A percentile compares a stretch with the other conserved stretches of the same genome.
Evolutionary conservation across 2,329 filamentous ascomycete genomes (phyloP).

Genomic region (Blastomyces silverae): DNA sequence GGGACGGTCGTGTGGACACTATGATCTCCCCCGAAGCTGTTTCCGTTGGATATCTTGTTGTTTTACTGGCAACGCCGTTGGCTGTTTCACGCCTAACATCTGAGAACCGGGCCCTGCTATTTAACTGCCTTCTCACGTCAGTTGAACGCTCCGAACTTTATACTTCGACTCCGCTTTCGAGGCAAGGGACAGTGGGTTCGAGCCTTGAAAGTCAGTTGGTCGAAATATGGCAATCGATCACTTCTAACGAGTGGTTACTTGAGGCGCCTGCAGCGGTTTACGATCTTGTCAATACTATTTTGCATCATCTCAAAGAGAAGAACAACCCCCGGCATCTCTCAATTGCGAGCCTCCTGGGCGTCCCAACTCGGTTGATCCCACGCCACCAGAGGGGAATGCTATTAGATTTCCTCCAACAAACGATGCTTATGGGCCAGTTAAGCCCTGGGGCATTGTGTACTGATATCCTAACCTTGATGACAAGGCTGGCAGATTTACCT

Average conservation of each 20-base stretch:
- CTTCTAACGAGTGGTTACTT: slow-evolving; percentile 38
- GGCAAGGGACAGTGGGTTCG: neutral
- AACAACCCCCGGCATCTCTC: slow-evolving; percentile 27
- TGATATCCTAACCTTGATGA: slow-evolving; percentile 36
- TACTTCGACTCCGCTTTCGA: neutral
- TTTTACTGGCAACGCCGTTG: slow-evolving; percentile 30
- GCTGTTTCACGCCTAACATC: slow-evolving; percentile 28
- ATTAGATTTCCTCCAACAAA: slow-evolving; percentile 32
- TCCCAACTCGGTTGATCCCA: slow-evolving; percentile 34
- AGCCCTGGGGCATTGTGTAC: slow-evolving; percentile 23
- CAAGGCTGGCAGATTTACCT: slow-evolving; percentile 35
- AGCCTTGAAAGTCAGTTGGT: slow-evolving; percentile 24
- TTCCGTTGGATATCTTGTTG: slow-evolving; percentile 32
- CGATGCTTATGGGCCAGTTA: slow-evolving; percentile 28
- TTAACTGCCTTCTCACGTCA: slow-evolving; percentile 30
- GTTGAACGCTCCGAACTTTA: neutral
- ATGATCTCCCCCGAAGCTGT: slow-evolving; percentile 27
- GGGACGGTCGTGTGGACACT: slow-evolving; percentile 36
- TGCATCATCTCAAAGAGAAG: slow-evolving; percentile 30
- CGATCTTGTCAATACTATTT: slow-evolving; percentile 33
- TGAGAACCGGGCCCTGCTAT: slow-evolving; percentile 30
- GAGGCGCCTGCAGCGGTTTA: slow-evolving; percentile 30
- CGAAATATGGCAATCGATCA: slow-evolving; percentile 35
- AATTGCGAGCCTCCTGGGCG: slow-evolving; percentile 34
- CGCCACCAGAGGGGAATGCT: slow-evolving; percentile 33